Evolutionary conservation across 2,329 filamentous ascomycete species (phyloP), one percentile per base, ranked within the genome.

Genomic region (Claviceps maximensis): DNA sequence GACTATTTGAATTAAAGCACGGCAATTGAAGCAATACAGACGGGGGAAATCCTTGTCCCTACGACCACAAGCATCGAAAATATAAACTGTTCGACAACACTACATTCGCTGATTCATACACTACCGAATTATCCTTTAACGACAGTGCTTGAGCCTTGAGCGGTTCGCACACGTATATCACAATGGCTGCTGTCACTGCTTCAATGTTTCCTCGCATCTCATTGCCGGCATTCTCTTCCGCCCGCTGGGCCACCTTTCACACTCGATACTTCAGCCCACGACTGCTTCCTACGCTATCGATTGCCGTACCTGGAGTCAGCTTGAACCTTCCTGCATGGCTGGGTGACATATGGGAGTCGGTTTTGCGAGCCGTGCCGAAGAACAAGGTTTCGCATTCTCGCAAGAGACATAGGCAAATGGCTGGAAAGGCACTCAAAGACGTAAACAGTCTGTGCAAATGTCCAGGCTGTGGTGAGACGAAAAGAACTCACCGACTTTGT

Each of bases 371-470:
- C 1, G 93, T 97, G 17, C 93, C 93, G 5, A 98, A 98, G 79
- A 97, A 95, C 75, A 98, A 97, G 80, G 94, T 89, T 36, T 96
- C 91, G 44, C 89, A 98, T 69, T 88, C 88, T 75, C 95, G 93
- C 75, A 95, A 89, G 77, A 80, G 93, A 61, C 84, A 89, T 65
- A 82, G 94, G 63, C 89, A 95, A 66, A 86, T 97, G 84, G 91
- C 90, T 25, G 93, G 93, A 64, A 98, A 98, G 73, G 91, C 84
- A 46, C 71, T 98, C 61, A 87, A 95, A 72, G 93, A 98, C 66
- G 83, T 95, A 54, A 93, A 86, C 58, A 80, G 81, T 52, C 72
- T 98, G 60, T 95, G 89, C 73, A 87, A 82, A 64, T 98, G 93
- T 67, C 87, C 91, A 0, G 87, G 83, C 15, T 98, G 93, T 63